phyloP scores from a whole-genome alignment of 2,329 filamentous ascomycete genomes.

The Trichophyton simii region DNA sequence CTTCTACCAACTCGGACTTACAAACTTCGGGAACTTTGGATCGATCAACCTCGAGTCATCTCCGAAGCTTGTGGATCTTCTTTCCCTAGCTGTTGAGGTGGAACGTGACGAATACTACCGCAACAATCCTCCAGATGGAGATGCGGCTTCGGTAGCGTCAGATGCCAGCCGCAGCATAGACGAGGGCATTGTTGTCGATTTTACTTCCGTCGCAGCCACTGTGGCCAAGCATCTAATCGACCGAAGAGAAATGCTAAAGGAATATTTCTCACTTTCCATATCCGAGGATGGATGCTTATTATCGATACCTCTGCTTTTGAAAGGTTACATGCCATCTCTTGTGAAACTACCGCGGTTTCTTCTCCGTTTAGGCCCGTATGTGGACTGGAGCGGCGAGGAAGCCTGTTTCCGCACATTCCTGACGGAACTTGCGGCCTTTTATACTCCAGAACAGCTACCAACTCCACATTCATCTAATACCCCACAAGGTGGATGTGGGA shows the following conservation, averaged over 20 bases:
- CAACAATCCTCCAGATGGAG: constrained; percentile 1
- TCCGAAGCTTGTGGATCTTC: constrained; percentile 56
- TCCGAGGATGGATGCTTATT: constrained; percentile 63
- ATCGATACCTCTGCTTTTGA: constrained; percentile 71
- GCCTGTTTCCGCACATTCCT: constrained; percentile 75
- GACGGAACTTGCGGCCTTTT: constrained; percentile 77
- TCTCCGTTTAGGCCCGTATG: constrained; percentile 72
- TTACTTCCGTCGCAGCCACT: constrained; percentile 52
- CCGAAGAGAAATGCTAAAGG: constrained; percentile 70
- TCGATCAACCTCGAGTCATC: constrained; percentile 66
- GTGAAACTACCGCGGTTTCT: constrained; percentile 83
- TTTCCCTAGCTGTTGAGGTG: constrained; percentile 58
- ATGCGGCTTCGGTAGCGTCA: not conserved
- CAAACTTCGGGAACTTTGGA: constrained; percentile 93
- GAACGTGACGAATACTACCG: constrained; percentile 43
- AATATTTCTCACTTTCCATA: constrained; percentile 85
- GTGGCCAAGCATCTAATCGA: constrained; percentile 44
- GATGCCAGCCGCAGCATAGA: constrained; percentile 27
- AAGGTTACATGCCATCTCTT: constrained; percentile 75
- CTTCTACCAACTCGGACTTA: constrained; percentile 89
- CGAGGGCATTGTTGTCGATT: constrained; percentile 55
- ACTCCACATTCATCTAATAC: constrained; percentile 1
- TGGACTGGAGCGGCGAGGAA: constrained; percentile 77
- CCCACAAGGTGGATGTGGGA: constrained; percentile 7
- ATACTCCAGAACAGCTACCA: constrained; percentile 76